A percentile compares a stretch with the other conserved stretches of the same genome.
phyloP scores from a whole-genome alignment of 495 filamentous ascomycete genomes.

The Neurospora discreta region DNA sequence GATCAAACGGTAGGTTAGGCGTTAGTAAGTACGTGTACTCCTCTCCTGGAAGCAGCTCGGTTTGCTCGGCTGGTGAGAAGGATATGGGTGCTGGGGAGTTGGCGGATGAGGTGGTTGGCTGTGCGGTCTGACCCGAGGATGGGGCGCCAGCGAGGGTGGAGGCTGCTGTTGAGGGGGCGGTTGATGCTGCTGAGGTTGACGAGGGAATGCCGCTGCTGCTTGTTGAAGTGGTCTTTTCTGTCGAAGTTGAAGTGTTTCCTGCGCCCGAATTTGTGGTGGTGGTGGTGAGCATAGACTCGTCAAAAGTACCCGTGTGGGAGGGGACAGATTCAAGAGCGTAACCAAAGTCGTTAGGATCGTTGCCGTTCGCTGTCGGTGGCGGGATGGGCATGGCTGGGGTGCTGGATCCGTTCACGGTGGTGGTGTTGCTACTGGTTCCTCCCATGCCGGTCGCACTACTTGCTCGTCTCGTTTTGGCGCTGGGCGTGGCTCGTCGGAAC shows the following conservation, averaged over 20 bases:
- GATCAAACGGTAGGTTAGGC: slow-evolving; percentile 89
- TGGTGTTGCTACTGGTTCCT: background rate
- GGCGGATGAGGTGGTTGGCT: background rate
- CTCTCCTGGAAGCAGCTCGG: slow-evolving; percentile 52
- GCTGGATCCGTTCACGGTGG: background rate
- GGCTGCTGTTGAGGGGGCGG: slow-evolving; percentile 20
- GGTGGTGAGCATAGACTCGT: background rate
- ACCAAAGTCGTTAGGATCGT: background rate
- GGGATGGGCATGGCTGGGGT: background rate
- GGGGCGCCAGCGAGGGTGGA: background rate
- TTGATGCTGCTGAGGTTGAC: slow-evolving; percentile 16
- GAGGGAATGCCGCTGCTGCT: slow-evolving; percentile 2
- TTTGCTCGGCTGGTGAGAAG: slow-evolving; percentile 33
- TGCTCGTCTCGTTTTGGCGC: slow-evolving; percentile 54
- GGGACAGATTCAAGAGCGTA: slow-evolving; percentile 13
- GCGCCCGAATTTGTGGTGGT: background rate
- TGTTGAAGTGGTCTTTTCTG: background rate
- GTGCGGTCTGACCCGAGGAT: background rate
- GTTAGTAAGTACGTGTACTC: slow-evolving; percentile 83
- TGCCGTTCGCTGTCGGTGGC: background rate
- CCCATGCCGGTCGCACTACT: slow-evolving; percentile 47
- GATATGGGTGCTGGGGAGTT: slow-evolving; percentile 27
- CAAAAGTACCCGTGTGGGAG: background rate
- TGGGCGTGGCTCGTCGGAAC: slow-evolving; percentile 60
- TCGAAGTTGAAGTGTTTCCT: background rate